Percentiles rank a stretch among this genome's conserved stretches.
phyloP scores from a whole-genome alignment of 129 eudicot genomes.

The Chrysanthemum makinoi region DNA sequence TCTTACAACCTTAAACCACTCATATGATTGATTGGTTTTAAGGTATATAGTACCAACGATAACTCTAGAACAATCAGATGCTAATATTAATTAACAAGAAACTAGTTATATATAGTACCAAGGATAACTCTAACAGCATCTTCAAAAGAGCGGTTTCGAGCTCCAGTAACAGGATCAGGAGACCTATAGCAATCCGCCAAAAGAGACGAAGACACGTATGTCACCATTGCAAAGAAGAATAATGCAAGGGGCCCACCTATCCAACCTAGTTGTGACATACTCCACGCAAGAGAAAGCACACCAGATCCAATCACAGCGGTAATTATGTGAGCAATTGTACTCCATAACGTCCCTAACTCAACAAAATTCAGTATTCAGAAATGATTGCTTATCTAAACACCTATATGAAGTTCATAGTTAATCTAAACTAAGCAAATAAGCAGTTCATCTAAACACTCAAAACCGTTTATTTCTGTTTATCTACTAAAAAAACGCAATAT shows the following conservation, averaged over 20 bases:
- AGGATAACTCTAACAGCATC: slow-evolving; percentile 66
- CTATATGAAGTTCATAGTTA: too few relatives aligned
- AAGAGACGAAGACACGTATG: slow-evolving; percentile 60
- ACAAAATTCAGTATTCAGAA: background rate
- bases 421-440: too few relatives aligned
- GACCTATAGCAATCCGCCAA: slow-evolving; percentile 72
- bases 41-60: too few relatives aligned
- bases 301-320: slow-evolving; percentile 88
- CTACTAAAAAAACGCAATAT: too few relatives aligned
- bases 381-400: background rate
- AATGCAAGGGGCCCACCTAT: slow-evolving; percentile 65
- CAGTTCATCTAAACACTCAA: too few relatives aligned
- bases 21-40: too few relatives aligned
- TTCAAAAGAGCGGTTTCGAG: slow-evolving; percentile 52
- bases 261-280: slow-evolving; percentile 77
- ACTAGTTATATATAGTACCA: slow-evolving; percentile 37
- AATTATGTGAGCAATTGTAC: slow-evolving; percentile 66
- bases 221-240: slow-evolving; percentile 56
- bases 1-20: too few relatives aligned
- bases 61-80: too few relatives aligned
- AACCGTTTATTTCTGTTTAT: too few relatives aligned
- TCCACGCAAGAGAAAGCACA: slow-evolving; percentile 78
- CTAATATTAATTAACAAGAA: background rate
- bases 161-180: slow-evolving; percentile 66
- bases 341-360: slow-evolving; percentile 60